Conservation (phyloP, 108 stramenopile species). For the Nannochloropsis oceanica region DNA sequence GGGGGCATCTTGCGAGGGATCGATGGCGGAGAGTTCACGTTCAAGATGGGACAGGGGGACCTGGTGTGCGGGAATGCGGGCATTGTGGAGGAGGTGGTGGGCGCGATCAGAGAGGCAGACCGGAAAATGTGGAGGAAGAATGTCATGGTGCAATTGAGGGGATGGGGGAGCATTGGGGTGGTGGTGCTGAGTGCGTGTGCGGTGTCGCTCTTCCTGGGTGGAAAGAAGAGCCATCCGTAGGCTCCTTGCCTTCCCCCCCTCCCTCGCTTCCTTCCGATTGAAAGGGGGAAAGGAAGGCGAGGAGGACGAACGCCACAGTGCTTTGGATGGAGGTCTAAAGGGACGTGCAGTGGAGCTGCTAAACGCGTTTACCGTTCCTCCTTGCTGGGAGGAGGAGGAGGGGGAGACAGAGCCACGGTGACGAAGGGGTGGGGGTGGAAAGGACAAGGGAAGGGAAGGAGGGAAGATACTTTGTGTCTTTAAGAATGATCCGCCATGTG, state of each 20-base stretch:
- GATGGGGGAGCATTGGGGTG: neutral
- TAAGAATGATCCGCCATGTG: no score
- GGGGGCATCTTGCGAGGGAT: conserved; percentile 8
- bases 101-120: conserved; percentile 9
- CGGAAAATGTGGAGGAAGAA: neutral
- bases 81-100: conserved; percentile 9
- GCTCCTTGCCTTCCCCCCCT: no score
- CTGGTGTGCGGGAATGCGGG: conserved; percentile 13
- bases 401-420: no score
- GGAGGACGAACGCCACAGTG: neutral
- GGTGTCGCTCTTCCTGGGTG: neutral
- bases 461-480: no score
- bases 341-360: no score
- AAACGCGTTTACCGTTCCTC: no score
- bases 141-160: neutral
- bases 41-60: conserved; percentile 10
- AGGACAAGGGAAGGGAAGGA: no score
- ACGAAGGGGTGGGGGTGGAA: no score
- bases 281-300: neutral
- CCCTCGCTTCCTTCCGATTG: no score
- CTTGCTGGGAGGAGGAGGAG: no score
- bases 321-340: no score
- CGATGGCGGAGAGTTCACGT: neutral
- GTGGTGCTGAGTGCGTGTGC: neutral
- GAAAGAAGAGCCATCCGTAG: neutral